A percentile compares a stretch with the other conserved stretches of the same genome.
These are phyloP conservation scores for Pichia norvegensis DNA, from an alignment of 1,139 yeast genomes.

Conservation along the genomic window DNA sequence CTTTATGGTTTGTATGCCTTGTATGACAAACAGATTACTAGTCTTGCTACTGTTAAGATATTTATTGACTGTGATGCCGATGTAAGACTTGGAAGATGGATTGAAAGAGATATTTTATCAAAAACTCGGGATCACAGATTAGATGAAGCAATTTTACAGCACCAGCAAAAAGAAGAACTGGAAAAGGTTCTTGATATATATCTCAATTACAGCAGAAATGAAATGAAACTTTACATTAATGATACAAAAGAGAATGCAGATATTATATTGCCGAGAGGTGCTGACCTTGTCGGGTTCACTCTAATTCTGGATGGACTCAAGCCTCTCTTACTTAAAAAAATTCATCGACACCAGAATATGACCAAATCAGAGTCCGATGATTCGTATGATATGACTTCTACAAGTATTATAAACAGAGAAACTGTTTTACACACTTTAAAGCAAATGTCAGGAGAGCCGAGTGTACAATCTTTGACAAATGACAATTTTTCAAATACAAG, in stretches of 20 bases:
- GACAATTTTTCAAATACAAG: slow-evolving; percentile 23
- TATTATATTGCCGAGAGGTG: slow-evolving; percentile 70
- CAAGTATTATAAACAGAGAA: slow-evolving; percentile 8
- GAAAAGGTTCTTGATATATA: slow-evolving; percentile 52
- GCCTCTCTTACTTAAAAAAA: slow-evolving; percentile 30
- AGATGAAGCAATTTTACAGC: slow-evolving; percentile 6
- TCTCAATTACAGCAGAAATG: slow-evolving; percentile 60
- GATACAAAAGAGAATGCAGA: slow-evolving; percentile 80
- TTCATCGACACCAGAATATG: not conserved
- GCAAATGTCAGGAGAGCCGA: slow-evolving; percentile 18
- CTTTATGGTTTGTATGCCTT: slow-evolving; percentile 80
- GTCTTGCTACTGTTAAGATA: slow-evolving; percentile 55
- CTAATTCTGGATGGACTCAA: slow-evolving; percentile 71
- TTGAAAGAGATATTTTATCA: slow-evolving; percentile 23
- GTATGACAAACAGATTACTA: slow-evolving; percentile 53
- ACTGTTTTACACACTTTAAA: slow-evolving; percentile 13
- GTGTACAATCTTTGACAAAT: slow-evolving; percentile 22
- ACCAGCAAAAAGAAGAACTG: slow-evolving; percentile 27
- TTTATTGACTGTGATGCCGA: slow-evolving; percentile 87
- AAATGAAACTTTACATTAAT: slow-evolving; percentile 64
- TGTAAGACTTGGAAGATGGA: slow-evolving; percentile 72
- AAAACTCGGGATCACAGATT: not conserved
- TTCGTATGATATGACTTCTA: not conserved
- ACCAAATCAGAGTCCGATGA: not conserved
- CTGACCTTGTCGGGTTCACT: slow-evolving; percentile 52